phyloP scores from a whole-genome alignment of 2,329 filamentous ascomycete genomes.

The Fusarium sp. region DNA sequence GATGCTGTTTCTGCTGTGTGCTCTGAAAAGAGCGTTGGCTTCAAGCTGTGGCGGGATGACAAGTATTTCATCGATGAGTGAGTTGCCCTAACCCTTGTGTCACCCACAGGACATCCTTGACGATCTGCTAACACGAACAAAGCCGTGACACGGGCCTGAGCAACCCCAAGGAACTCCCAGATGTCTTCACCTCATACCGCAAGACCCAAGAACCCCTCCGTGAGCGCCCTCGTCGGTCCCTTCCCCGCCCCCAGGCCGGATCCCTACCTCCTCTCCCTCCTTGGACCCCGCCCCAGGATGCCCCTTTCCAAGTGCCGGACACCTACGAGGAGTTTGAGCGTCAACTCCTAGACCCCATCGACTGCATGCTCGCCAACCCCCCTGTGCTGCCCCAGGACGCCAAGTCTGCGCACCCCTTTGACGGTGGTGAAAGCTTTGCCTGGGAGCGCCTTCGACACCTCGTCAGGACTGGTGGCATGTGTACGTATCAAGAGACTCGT shows the following conservation, averaged over 20 bases:
- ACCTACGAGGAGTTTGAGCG: conserved; percentile 64
- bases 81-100: conserved; percentile 49
- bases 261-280: conserved; percentile 69
- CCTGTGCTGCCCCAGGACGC: conserved; percentile 65
- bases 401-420: conserved; percentile 72
- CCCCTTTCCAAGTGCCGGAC: conserved; percentile 73
- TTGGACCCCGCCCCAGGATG: conserved; percentile 66
- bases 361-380: conserved; percentile 61
- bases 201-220: conserved; percentile 79
- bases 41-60: conserved; percentile 77
- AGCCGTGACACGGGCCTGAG: conserved; percentile 75
- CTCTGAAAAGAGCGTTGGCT: conserved; percentile 64
- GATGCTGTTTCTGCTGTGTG: conserved; percentile 65
- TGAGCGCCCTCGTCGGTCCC: conserved; percentile 67
- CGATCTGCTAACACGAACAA: conserved; percentile 22
- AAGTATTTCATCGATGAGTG: conserved; percentile 86
- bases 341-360: conserved; percentile 69
- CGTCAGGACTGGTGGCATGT: conserved; percentile 70
- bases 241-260: conserved; percentile 63
- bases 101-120: neutral
- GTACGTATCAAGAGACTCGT: conserved; percentile 75
- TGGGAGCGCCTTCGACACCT: conserved; percentile 70
- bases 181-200: conserved; percentile 80
- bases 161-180: conserved; percentile 70
- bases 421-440: conserved; percentile 73